Evolutionary conservation across 2,329 filamentous ascomycete genomes (phyloP).

Genomic region (Spiromastix sp.): DNA sequence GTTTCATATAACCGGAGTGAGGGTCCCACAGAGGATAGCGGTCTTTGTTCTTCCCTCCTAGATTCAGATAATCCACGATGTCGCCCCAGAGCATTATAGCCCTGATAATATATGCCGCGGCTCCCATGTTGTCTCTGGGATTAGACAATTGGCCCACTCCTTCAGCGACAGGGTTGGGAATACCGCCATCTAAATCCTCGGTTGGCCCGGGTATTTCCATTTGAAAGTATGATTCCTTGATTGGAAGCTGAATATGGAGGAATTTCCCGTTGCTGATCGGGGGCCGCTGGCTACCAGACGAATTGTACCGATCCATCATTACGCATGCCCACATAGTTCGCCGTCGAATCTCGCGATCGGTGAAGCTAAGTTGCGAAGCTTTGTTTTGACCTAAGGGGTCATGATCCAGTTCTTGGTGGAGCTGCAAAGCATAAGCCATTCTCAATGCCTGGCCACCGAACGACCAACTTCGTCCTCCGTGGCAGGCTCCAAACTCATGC

Average conservation of each 20-base stretch:
- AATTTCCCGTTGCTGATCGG: conserved; percentile 86
- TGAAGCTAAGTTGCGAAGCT: conserved; percentile 64
- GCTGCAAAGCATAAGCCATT: conserved; percentile 91
- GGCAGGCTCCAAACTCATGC: conserved; percentile 94
- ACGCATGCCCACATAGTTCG: conserved; percentile 98
- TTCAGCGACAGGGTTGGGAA: conserved; percentile 51
- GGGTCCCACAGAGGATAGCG: conserved; percentile 68
- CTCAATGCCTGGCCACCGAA: conserved; percentile 88
- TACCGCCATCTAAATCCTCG: conserved; percentile 65
- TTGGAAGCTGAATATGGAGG: conserved; percentile 78
- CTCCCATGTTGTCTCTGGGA: conserved; percentile 79
- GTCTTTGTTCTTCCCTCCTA: conserved; percentile 76
- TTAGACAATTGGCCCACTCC: conserved; percentile 56
- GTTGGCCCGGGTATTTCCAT: conserved; percentile 84
- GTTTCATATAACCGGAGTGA: conserved; percentile 62
- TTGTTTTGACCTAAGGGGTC: conserved; percentile 60
- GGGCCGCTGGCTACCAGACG: conserved; percentile 83
- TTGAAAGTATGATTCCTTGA: conserved; percentile 81
- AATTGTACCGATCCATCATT: conserved; percentile 95
- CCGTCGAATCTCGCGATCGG: conserved; percentile 83
- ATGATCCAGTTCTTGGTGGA: conserved; percentile 83
- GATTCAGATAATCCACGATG: conserved; percentile 80
- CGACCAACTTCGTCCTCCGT: conserved; percentile 92
- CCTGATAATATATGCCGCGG: conserved; percentile 80
- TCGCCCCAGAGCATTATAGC: conserved; percentile 81